Evolutionary conservation across 805 yeast genomes (phyloP).

Genomic region (Ogataea parapolymorpha): DNA sequence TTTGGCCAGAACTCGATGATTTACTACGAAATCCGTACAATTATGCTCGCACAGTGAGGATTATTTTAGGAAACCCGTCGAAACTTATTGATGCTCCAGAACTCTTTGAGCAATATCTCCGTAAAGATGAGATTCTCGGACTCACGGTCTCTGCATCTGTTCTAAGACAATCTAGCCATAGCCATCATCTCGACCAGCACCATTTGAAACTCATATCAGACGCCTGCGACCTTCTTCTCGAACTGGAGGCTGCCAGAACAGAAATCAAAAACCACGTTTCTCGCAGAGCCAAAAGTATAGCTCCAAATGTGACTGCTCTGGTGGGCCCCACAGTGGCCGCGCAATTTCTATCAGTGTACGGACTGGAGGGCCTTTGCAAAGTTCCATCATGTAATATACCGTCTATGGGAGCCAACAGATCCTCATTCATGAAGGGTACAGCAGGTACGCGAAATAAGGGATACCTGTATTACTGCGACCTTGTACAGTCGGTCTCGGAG

Average conservation of each 20-base stretch:
- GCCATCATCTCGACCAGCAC: constrained; percentile 20
- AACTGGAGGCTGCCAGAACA: constrained; percentile 41
- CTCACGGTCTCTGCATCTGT: constrained; percentile 68
- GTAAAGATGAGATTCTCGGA: constrained; percentile 66
- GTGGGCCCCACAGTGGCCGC: constrained; percentile 74
- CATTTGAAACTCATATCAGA: constrained; percentile 38
- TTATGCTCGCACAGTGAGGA: constrained; percentile 50
- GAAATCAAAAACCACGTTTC: constrained; percentile 55
- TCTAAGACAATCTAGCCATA: constrained; percentile 28
- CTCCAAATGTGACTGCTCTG: constrained; percentile 77
- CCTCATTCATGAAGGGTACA: constrained; percentile 39
- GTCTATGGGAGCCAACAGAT: constrained; percentile 60
- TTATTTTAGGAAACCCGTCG: constrained; percentile 43
- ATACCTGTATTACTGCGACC: constrained; percentile 55
- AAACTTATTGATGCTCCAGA: constrained; percentile 25
- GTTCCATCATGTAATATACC: constrained; percentile 85
- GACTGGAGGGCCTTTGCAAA: constrained; percentile 57
- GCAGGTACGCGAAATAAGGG: constrained; percentile 62
- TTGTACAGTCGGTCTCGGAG: constrained; percentile 57
- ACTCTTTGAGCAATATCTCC: constrained; percentile 41
- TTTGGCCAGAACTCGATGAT: constrained; percentile 70
- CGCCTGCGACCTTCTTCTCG: constrained; percentile 47
- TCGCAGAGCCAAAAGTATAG: constrained; percentile 51
- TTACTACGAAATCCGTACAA: constrained; percentile 60
- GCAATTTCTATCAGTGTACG: constrained; percentile 69